Evolutionary conservation across 768 basidiomycete species (phyloP).

Genomic region (Trametes maxima): DNA sequence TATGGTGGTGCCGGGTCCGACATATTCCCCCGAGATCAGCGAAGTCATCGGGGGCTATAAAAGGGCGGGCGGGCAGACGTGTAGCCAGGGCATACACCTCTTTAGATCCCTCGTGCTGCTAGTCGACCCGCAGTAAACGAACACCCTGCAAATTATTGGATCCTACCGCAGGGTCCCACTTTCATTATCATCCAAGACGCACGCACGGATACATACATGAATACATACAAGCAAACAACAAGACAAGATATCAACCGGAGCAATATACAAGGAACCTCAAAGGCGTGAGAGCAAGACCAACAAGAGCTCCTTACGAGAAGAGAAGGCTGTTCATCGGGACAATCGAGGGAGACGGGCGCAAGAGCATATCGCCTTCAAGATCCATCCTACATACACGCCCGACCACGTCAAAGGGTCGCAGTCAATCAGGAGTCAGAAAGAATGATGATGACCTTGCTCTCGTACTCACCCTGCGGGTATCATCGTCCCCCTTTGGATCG

Average conservation of each 20-base stretch:
- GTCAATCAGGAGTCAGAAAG: not conserved
- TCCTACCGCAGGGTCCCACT: too few species aligned
- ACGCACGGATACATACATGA: not conserved
- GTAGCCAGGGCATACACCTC: too few species aligned
- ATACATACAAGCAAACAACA: constrained; percentile 1
- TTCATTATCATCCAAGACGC: too few species aligned
- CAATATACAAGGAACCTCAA: not conserved
- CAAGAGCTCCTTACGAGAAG: not conserved
- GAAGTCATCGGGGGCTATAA: not conserved
- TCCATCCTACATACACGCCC: not conserved
- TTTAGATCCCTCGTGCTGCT: too few species aligned
- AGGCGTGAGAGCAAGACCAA: not conserved
- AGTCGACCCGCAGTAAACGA: too few species aligned
- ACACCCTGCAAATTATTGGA: too few species aligned
- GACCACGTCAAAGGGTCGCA: not conserved
- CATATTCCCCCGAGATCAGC: not conserved
- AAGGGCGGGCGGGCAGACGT: too few species aligned
- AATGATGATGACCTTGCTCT: not conserved
- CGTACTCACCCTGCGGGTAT: constrained; percentile 13
- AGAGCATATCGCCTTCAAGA: not conserved
- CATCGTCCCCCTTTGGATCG: constrained; percentile 14
- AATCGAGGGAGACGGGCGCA: constrained; percentile 16
- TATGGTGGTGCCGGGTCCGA: not conserved
- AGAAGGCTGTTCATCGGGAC: constrained; percentile 12
- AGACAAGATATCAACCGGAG: not conserved